Evolutionary conservation across 495 filamentous ascomycete genomes (phyloP).

Genomic region (Penicillium subrubescens): DNA sequence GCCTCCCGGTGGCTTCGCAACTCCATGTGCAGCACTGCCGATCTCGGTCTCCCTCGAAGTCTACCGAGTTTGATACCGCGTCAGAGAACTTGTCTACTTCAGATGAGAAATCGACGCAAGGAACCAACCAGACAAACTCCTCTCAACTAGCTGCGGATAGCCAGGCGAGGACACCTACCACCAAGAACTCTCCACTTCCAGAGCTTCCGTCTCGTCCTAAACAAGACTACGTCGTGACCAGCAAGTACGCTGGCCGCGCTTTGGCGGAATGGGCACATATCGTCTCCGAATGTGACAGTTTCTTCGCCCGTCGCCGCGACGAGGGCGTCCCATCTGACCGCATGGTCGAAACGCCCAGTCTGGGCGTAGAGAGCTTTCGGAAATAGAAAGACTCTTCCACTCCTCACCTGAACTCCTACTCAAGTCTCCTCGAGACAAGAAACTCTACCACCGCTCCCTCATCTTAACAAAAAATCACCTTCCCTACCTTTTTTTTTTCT

Average conservation of each 20-base stretch:
- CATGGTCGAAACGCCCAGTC: constrained; percentile 82
- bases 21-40: constrained; percentile 44
- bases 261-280: constrained; percentile 90
- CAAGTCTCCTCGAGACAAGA: not conserved
- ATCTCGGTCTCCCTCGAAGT: constrained; percentile 31
- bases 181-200: constrained; percentile 27
- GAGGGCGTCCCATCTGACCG: constrained; percentile 79
- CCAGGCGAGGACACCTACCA: constrained; percentile 16
- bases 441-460: not conserved
- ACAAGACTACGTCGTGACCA: constrained; percentile 40
- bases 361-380: constrained; percentile 84
- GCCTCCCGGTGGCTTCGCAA: constrained; percentile 71
- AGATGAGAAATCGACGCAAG: constrained; percentile 16
- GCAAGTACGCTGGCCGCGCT: constrained; percentile 82
- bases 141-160: constrained; percentile 13
- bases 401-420: not conserved
- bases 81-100: constrained; percentile 25
- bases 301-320: constrained; percentile 80
- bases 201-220: constrained; percentile 22
- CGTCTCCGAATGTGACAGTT: constrained; percentile 86
- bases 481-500: not conserved
- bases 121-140: constrained; percentile 2
- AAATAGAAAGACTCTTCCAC: constrained; percentile 33
- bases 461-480: not conserved
- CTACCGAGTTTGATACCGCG: constrained; percentile 31